A percentile compares a stretch with the other conserved stretches of the same genome.
Evolutionary conservation across 345 rosid genomes (phyloP).

Genomic region (Eucalyptus paniculata): DNA sequence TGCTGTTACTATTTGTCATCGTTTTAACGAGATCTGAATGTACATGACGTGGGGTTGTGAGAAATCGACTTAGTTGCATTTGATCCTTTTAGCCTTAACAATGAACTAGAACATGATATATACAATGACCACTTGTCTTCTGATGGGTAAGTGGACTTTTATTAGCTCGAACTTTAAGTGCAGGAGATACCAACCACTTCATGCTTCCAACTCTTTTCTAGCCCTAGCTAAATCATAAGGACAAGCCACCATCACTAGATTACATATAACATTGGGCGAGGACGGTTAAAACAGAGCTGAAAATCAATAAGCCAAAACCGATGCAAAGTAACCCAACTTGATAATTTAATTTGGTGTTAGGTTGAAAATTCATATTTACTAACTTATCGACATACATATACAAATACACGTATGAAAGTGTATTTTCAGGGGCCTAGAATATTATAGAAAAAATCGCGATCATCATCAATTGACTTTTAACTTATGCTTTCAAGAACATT

Average conservation of each 20-base stretch:
- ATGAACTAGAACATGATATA: not conserved
- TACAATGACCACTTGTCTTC: not conserved
- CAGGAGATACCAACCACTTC: not conserved
- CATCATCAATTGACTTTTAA: not conserved
- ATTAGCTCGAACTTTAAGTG: not conserved
- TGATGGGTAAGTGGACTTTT: not conserved
- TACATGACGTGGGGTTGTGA: not conserved
- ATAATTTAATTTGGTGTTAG: not conserved
- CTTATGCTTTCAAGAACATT: not conserved
- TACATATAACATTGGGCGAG: not conserved
- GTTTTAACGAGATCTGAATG: not conserved
- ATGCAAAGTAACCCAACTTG: not conserved
- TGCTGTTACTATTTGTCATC: not conserved
- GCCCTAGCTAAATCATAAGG: not conserved
- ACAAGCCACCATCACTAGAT: not conserved
- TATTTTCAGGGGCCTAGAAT: not conserved
- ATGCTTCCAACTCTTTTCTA: not conserved
- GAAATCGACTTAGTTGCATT: not conserved
- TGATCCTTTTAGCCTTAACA: not conserved
- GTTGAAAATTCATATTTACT: not conserved
- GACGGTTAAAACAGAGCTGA: not conserved
- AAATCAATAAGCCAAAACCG: not conserved
- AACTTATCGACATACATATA: not conserved
- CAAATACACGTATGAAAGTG: not conserved
- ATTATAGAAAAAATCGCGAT: not conserved